Conservation (phyloP, 768 basidiomycete species). For the Termitomyces sp. region DNA sequence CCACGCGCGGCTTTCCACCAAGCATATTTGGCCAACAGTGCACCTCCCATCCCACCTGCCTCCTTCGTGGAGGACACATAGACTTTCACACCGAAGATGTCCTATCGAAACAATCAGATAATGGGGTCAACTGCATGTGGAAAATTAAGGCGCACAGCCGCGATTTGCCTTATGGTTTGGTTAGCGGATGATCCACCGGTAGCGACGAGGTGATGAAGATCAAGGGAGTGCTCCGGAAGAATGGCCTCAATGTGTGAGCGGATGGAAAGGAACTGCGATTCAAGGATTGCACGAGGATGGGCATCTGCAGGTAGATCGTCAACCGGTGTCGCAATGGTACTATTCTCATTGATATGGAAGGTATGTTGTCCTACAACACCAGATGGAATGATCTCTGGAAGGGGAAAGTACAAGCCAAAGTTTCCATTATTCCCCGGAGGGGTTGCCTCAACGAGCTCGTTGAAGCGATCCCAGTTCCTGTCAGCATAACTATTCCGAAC, state of each 20-base stretch:
- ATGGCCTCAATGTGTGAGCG: slow-evolving; percentile 65
- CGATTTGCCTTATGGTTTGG: slow-evolving; percentile 62
- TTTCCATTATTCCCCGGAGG: slow-evolving; percentile 54
- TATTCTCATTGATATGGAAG: slow-evolving; percentile 33
- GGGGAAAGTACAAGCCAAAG: slow-evolving; percentile 75
- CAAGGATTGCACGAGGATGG: slow-evolving; percentile 74
- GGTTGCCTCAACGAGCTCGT: slow-evolving; percentile 50
- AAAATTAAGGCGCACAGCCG: slow-evolving; percentile 39
- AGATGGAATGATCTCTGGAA: slow-evolving; percentile 85
- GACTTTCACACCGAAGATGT: slow-evolving; percentile 73
- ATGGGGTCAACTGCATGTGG: neutral
- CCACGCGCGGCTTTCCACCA: slow-evolving; percentile 53
- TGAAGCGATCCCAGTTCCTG: slow-evolving; percentile 64
- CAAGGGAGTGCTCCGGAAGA: slow-evolving; percentile 49
- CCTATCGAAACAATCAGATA: slow-evolving; percentile 23
- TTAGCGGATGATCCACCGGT: slow-evolving; percentile 80
- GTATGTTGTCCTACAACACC: slow-evolving; percentile 67
- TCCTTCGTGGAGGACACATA: slow-evolving; percentile 64
- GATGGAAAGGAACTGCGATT: slow-evolving; percentile 83
- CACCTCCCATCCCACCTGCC: slow-evolving; percentile 69
- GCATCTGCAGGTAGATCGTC: slow-evolving; percentile 35
- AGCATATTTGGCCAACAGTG: slow-evolving; percentile 62
- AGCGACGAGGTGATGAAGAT: slow-evolving; percentile 61
- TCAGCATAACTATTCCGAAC: slow-evolving; percentile 62
- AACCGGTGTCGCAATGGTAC: slow-evolving; percentile 19